Base-by-base conservation (phyloP, 1,284 basidiomycete species). In the Irpex sp. region DNA sequence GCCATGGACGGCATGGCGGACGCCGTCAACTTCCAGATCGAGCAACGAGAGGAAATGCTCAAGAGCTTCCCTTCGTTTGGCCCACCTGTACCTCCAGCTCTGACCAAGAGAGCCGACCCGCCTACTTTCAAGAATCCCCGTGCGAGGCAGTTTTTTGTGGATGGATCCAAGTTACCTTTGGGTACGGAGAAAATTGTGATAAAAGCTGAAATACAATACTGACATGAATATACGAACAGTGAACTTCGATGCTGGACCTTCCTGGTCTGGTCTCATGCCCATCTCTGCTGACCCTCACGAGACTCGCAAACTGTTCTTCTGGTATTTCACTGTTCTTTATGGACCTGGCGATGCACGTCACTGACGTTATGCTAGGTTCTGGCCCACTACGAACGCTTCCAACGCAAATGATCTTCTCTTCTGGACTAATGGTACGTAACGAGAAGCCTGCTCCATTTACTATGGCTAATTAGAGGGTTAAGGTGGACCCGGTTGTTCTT, bases 331-430 rank as follows among this genome's bases (percentile, higher is more conserved):
- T 13, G 4, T 21, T 31, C 11, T 19, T 21, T 2, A 35, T 33
- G 36, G 19, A 37, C 36, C 17, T 9, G 11, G 37, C 9, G n/a
- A 13, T 46, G 39, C n/a, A n/a, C 61, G n/a, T 1, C 21, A 5
- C 4, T 50, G 37, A 37, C 33, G 11, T 36, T 55, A 15, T n/a
- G 6, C 0, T 54, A 75, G 75, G 76, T 78, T 81, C 65, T 80
- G 76, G 69, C 86, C 86, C 0, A 79, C 79, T 19, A 81, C 76
- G 65, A 81, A 80, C 65, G 70, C 70, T 35, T 76, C 72, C 4
- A 78, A 78, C 65, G 74, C 75, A 0, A 79, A 84, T 54, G 82
- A 87, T 63, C 71, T 88, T 7, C 66, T 83, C 39, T 81, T 84
- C 72, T 83, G 86, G 75, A 69, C 71, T 9, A 74, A 75, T 51